Evolutionary conservation across 441 rosid species (phyloP), one percentile per base, ranked within the genome.

Genomic region (Adansonia grandidieri): DNA sequence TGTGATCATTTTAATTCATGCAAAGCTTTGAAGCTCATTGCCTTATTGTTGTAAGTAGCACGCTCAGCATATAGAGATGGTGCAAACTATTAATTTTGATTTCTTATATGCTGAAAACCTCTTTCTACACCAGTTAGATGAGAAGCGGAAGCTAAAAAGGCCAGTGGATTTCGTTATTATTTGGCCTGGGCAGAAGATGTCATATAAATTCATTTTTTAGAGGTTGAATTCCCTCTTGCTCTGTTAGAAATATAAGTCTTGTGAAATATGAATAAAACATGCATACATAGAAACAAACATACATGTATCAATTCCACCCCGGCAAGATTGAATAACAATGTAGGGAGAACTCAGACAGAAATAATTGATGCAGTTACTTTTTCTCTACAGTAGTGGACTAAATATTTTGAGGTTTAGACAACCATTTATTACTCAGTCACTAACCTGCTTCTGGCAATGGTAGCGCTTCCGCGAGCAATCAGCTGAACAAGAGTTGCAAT

Each of bases 391-490:
- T 13, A 69, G 32, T 68, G 47, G 20, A 67, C 8, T 14, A 74
- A 37, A 67, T 47, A 60, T 13, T 66, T 67, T 67, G 44, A 47
- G 40, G 57, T 8, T 19, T 7, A 45, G 57, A 61, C 40, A 17
- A 62, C 45, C n/a, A 24, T 69, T 62, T 78, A 19, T 47, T n/a
- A 71, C 65, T 42, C 75, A 81, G 74, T 63, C 82, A 82, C 85
- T 73, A 73, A 96, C 99, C 98, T 94, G 94, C 86, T 88, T 96
- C 79, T 91, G 99, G 84, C 99, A 96, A 85, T 96, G 99, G 88
- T 91, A 96, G 74, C 97, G 99, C 82, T 93, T 96, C 84, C 98
- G 90, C 69, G 99, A 93, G 87, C 99, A 96, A 85, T 96, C 99
- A 73, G 97, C 95, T 28, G 99, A 92, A 82, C 99, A 96, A 80